Percentiles rank a stretch among this genome's conserved stretches.
Conservation (phyloP, 441 rosid genomes). For the Hypseocharis bilobata region DNA sequence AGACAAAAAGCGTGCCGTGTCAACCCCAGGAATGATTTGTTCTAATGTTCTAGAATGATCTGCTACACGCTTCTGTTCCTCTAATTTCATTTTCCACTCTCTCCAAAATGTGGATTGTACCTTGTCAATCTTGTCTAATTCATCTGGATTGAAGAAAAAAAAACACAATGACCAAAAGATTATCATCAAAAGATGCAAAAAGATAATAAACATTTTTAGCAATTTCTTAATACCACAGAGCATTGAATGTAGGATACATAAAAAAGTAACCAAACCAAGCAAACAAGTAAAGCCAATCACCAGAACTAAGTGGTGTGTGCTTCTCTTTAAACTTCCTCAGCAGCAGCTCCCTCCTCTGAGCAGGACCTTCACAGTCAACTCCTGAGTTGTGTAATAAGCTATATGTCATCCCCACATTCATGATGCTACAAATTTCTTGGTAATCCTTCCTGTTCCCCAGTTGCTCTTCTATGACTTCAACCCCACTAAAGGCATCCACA, state of each 20-base stretch:
- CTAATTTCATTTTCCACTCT: constrained; percentile 91
- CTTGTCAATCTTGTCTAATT: constrained; percentile 60
- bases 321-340: constrained; percentile 55
- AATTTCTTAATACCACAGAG: not conserved
- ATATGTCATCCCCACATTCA: constrained; percentile 84
- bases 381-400: constrained; percentile 72
- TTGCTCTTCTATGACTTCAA: constrained; percentile 88
- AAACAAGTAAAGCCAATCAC: constrained; percentile 37
- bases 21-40: constrained; percentile 82
- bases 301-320: constrained; percentile 53
- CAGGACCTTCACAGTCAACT: constrained; percentile 68
- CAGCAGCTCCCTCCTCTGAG: constrained; percentile 71
- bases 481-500: constrained; percentile 77
- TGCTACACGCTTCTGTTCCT: constrained; percentile 65
- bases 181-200: constrained; percentile 8
- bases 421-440: constrained; percentile 77
- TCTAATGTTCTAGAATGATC: constrained; percentile 76
- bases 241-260: constrained; percentile 3
- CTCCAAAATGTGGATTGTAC: constrained; percentile 89
- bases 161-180: constrained; percentile 11
- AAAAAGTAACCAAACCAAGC: not conserved
- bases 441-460: constrained; percentile 63
- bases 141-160: constrained; percentile 45
- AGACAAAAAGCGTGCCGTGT: constrained; percentile 69
- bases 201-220: not conserved